phyloP scores from a whole-genome alignment of 1,139 yeast genomes.

The Pichia sp. region DNA sequence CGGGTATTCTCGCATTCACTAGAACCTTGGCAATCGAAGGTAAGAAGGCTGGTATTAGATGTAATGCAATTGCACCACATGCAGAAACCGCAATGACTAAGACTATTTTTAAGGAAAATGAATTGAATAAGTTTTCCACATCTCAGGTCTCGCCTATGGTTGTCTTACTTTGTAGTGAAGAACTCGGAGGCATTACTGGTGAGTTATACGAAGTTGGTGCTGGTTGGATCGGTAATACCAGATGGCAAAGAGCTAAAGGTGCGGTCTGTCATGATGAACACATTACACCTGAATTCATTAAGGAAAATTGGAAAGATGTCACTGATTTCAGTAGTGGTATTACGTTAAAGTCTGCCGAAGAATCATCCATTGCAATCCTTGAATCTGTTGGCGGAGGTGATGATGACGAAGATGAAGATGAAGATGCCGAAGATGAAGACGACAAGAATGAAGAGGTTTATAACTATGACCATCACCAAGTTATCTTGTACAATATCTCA shows the following conservation, averaged over 20 bases:
- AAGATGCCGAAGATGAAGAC: conserved; percentile 42
- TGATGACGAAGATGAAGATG: conserved; percentile 51
- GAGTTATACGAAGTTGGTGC: conserved; percentile 75
- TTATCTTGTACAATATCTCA: conserved; percentile 84
- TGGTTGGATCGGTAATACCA: conserved; percentile 93
- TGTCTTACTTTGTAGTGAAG: conserved; percentile 73
- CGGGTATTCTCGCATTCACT: conserved; percentile 83
- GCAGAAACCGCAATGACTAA: conserved; percentile 98
- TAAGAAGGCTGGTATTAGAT: conserved; percentile 69
- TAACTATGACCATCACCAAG: conserved; percentile 63
- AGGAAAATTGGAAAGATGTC: conserved; percentile 64
- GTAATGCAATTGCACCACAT: conserved; percentile 90
- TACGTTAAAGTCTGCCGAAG: conserved; percentile 66
- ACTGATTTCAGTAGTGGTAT: conserved; percentile 62
- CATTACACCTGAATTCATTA: conserved; percentile 42
- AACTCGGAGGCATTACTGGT: conserved; percentile 64
- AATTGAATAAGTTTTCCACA: conserved; percentile 82
- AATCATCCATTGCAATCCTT: conserved; percentile 76
- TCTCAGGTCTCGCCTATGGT: conserved; percentile 90
- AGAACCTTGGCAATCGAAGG: conserved; percentile 92
- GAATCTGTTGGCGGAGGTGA: conserved; percentile 58
- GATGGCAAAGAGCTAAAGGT: conserved; percentile 95
- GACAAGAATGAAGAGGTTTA: conserved; percentile 35
- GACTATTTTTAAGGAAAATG: conserved; percentile 76
- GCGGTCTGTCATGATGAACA: conserved; percentile 56